These are phyloP conservation scores for Trichoderma endophyticum DNA, from an alignment of 2,329 filamentous ascomycete genomes.

Conservation along the genomic window DNA sequence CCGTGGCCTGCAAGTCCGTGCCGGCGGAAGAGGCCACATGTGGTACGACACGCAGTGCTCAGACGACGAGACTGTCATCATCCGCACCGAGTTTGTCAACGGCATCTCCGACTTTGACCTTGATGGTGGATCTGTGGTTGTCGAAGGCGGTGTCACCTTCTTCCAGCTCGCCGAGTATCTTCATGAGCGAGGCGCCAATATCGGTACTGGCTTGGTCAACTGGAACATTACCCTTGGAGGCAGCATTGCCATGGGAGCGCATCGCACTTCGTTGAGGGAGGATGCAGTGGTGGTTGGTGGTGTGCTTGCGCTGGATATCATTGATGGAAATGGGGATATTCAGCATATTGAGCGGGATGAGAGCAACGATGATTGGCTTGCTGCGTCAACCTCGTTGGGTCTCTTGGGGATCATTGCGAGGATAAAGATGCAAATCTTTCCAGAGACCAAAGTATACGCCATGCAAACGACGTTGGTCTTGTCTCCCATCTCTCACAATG, in stretches of 20 bases:
- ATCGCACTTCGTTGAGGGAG: conserved; percentile 46
- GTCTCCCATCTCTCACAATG: background rate
- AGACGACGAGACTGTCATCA: conserved; percentile 46
- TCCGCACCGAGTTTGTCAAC: conserved; percentile 45
- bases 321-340: conserved; percentile 46
- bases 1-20: conserved; percentile 41
- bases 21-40: conserved; percentile 50
- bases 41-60: conserved; percentile 55
- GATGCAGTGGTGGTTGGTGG: conserved; percentile 50
- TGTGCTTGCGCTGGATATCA: conserved; percentile 46
- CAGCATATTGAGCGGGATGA: conserved; percentile 42
- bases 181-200: conserved; percentile 43
- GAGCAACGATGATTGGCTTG: conserved; percentile 47
- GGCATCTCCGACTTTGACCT: conserved; percentile 44
- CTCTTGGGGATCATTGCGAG: conserved; percentile 47
- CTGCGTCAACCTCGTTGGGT: conserved; percentile 49
- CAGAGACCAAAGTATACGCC: conserved; percentile 50
- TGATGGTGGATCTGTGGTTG: conserved; percentile 42
- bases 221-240: conserved; percentile 53
- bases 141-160: conserved; percentile 52
- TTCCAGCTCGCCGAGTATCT: conserved; percentile 50
- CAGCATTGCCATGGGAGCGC: conserved; percentile 51
- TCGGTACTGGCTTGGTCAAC: conserved; percentile 51
- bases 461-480: conserved; percentile 46
- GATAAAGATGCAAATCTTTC: conserved; percentile 48